A percentile compares a stretch with the other conserved stretches of the same genome.
These are phyloP conservation scores for Candida peoriensis DNA, from an alignment of 805 yeast species.

Conservation along the genomic window DNA sequence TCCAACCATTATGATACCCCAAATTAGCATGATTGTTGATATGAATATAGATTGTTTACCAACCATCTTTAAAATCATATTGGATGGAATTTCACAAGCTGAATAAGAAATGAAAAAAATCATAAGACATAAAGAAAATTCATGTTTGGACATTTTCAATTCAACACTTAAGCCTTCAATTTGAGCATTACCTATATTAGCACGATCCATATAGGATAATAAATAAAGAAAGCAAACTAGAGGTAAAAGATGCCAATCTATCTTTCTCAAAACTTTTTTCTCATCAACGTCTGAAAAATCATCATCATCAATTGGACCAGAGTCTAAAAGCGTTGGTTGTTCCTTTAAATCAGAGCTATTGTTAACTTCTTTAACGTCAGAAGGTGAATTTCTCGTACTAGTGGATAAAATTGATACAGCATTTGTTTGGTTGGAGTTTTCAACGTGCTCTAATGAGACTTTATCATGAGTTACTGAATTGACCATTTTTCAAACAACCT, in stretches of 20 bases:
- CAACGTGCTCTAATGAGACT: no score
- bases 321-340: no score
- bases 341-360: no score
- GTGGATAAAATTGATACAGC: no score
- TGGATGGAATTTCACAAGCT: constrained; percentile 30
- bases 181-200: constrained; percentile 53
- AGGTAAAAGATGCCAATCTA: constrained; percentile 37
- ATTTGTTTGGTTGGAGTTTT: no score
- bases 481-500: no score
- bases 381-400: no score
- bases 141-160: constrained; percentile 28
- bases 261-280: constrained; percentile 28
- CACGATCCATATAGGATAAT: constrained; percentile 43
- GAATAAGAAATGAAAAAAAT: constrained; percentile 40
- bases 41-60: constrained; percentile 41
- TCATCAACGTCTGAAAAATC: constrained; percentile 18
- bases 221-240: constrained; percentile 36
- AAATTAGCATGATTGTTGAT: constrained; percentile 39
- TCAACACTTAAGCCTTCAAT: constrained; percentile 42
- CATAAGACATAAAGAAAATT: constrained; percentile 37
- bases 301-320: constrained; percentile 2
- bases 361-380: no score
- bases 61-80: constrained; percentile 18
- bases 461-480: no score
- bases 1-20: constrained; percentile 37